Evolutionary conservation across 208 protist species (phyloP), one percentile per base, ranked within the genome.

Genomic region (Acanthamoeba triangularis): DNA sequence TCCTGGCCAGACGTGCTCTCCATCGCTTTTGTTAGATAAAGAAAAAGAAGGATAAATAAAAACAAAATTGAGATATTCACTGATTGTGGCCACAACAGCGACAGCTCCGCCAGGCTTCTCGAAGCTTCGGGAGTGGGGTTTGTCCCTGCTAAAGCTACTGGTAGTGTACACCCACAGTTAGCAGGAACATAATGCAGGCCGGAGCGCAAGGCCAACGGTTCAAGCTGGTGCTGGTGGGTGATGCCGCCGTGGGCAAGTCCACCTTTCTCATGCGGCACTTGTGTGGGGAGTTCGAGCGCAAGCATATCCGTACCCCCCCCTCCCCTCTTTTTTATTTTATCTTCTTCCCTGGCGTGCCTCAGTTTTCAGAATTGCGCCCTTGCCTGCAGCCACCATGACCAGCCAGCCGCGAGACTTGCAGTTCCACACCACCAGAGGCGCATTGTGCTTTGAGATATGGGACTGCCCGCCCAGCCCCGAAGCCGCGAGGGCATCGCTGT

Each of bases 201-300:
- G 28, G 23, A 28, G 1, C 16, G 61, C 61, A 67, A 67, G 28
- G 3, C 61, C 72, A 1, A 14, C n/a, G 37, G 1, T 82, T 82
- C 37, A 82, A 82, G n/a, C 20, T 82, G 37, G n/a, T 82, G 37
- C 33, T 82, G 72, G n/a, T 82, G 72, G 72, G 72, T 44, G 72
- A 82, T n/a, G 72, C 72, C 33, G 72, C 72, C 33, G 37, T 44
- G 20, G 72, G 72, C 72, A 82, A 82, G 72, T 82, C 72, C 72
- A n/a, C 72, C 37, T 44, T 82, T 3, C 72, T 82, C 72, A 20
- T 14, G 33, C 72, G 72, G 20, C 72, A 82, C n/a, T 44, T 82
- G 20, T 33, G 20, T 18, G 72, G 72, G 2, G 72, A 82, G 72
- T 82, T 82, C 33, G 37, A 37, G 18, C 33, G 20, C 20, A 18